phyloP scores from a whole-genome alignment of 495 filamentous ascomycete genomes.

The Penicillium psychrofluorescens region DNA sequence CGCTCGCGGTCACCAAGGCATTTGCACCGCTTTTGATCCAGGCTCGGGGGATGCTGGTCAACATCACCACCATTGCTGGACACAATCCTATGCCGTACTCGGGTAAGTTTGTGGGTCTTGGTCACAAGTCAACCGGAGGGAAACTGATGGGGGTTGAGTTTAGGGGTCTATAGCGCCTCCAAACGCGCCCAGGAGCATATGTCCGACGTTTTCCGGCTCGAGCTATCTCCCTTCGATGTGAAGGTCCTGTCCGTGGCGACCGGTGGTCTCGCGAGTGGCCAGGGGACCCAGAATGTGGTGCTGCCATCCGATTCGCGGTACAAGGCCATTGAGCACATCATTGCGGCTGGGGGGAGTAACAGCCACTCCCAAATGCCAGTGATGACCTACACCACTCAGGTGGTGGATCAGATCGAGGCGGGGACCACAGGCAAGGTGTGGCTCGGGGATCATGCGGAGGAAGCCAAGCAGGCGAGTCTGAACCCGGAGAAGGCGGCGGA shows the following conservation, averaged over 20 bases:
- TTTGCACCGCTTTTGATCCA: slow-evolving; percentile 46
- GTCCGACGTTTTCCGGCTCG: slow-evolving; percentile 39
- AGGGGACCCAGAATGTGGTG: slow-evolving; percentile 2
- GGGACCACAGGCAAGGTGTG: slow-evolving; percentile 7
- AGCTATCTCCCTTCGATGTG: slow-evolving; percentile 42
- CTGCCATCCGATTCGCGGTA: slow-evolving; percentile 9
- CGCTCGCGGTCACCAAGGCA: slow-evolving; percentile 46
- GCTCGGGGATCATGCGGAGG: slow-evolving; percentile 3
- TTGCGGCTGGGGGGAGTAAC: slow-evolving; percentile 6
- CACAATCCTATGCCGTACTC: slow-evolving; percentile 1
- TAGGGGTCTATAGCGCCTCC: slow-evolving; percentile 39
- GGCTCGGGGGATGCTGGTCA: slow-evolving; percentile 47
- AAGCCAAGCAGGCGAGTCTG: neutral
- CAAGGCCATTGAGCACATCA: slow-evolving; percentile 11
- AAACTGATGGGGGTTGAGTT: neutral
- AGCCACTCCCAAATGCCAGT: slow-evolving; percentile 1
- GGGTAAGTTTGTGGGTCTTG: slow-evolving; percentile 1
- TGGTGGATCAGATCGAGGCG: slow-evolving; percentile 1
- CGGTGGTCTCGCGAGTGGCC: slow-evolving; percentile 11
- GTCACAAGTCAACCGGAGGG: neutral
- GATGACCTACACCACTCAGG: slow-evolving; percentile 9
- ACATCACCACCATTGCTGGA: slow-evolving; percentile 43
- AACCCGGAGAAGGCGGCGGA: neutral
- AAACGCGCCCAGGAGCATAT: slow-evolving; percentile 45
- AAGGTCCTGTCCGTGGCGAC: slow-evolving; percentile 9